These are phyloP conservation scores for Collybia sp. DNA, from an alignment of 768 basidiomycete genomes.

Conservation along the genomic window DNA sequence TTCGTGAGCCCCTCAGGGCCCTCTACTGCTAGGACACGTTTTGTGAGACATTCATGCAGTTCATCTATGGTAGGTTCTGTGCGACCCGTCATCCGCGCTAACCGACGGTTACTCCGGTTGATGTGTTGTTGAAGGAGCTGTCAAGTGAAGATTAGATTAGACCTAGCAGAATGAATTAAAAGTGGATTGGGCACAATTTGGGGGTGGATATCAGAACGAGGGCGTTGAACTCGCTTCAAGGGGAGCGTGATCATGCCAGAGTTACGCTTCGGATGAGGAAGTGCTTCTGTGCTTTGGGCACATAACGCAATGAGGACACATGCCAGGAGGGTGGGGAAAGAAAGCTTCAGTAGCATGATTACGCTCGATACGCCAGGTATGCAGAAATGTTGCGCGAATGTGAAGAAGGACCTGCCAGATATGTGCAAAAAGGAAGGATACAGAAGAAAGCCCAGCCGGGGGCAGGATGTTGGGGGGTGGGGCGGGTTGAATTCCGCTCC, in stretches of 20 bases:
- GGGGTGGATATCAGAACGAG: constrained; percentile 24
- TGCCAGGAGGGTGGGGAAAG: constrained; percentile 48
- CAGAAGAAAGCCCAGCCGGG: constrained; percentile 27
- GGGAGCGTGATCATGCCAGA: constrained; percentile 36
- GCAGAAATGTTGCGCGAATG: constrained; percentile 14
- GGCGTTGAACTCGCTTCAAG: constrained; percentile 30
- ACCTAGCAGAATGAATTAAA: background rate
- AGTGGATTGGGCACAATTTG: constrained; percentile 26
- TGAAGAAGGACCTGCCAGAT: constrained; percentile 11
- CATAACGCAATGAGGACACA: constrained; percentile 42
- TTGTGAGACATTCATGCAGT: constrained; percentile 41
- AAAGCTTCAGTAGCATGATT: constrained; percentile 52
- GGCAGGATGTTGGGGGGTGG: constrained; percentile 17
- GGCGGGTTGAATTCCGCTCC: constrained; percentile 7
- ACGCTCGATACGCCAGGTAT: constrained; percentile 16
- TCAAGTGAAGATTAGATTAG: background rate
- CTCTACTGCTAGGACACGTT: constrained; percentile 39
- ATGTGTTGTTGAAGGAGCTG: constrained; percentile 69
- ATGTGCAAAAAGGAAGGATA: constrained; percentile 18
- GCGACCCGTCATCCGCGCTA: constrained; percentile 66
- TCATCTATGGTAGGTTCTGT: constrained; percentile 41
- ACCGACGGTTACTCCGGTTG: constrained; percentile 59
- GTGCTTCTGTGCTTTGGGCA: constrained; percentile 33
- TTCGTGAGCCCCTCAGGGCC: constrained; percentile 26
- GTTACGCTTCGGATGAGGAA: constrained; percentile 29